Percentiles rank a stretch among this genome's conserved stretches.
phyloP scores from a whole-genome alignment of 139 green algal genomes.

The Bryopsis sp. region DNA sequence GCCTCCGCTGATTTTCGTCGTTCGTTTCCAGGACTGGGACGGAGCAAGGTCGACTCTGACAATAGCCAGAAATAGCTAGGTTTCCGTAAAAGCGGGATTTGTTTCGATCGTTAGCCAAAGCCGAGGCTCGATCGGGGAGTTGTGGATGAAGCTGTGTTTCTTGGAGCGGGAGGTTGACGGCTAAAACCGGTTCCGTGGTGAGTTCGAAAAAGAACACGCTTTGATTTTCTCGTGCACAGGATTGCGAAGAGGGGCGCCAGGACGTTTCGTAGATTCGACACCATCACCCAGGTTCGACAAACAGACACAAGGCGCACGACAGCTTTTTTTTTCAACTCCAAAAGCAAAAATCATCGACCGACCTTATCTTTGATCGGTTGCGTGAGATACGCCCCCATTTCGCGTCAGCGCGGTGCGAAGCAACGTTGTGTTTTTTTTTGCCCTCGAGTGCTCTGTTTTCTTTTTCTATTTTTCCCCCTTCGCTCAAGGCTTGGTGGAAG shows the following conservation, averaged over 20 bases:
- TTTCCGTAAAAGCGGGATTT: not conserved
- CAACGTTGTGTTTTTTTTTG: too few species aligned
- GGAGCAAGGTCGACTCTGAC: not conserved
- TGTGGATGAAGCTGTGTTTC: not conserved
- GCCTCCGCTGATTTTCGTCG: too few species aligned
- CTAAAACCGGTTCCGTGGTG: too few species aligned
- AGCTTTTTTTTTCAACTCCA: not conserved
- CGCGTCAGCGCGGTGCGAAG: too few species aligned
- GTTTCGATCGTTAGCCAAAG: not conserved
- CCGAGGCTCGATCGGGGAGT: too few species aligned
- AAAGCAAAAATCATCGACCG: not conserved
- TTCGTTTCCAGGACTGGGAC: too few species aligned
- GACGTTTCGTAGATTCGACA: too few species aligned
- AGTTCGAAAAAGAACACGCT: too few species aligned
- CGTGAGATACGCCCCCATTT: constrained; percentile 56
- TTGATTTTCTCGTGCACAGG: not conserved
- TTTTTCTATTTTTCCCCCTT: too few species aligned
- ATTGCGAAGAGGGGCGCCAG: too few species aligned
- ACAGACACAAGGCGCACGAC: not conserved
- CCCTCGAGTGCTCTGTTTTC: too few species aligned
- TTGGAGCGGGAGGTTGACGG: not conserved
- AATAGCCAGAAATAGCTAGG: not conserved
- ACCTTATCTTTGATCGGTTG: constrained; percentile 56
- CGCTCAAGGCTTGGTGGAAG: too few species aligned
- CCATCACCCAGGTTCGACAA: not conserved